Percentiles rank a stretch among this genome's conserved stretches.
phyloP scores from a whole-genome alignment of 2,329 filamentous ascomycete species.

The Cryphonectria radicalis region DNA sequence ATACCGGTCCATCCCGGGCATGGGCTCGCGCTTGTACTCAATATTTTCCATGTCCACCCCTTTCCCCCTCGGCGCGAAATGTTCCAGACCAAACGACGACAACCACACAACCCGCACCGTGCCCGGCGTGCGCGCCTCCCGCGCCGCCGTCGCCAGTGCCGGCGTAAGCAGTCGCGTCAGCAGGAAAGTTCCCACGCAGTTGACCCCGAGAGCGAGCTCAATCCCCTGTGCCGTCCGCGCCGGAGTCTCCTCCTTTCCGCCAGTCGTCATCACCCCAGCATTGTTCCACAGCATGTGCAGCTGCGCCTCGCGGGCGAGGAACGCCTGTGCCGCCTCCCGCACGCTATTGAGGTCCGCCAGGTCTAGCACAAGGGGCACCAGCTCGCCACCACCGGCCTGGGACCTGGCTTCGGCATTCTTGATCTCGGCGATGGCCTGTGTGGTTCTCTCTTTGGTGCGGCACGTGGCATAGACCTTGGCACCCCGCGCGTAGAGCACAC shows the following conservation, averaged over 20 bases:
- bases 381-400: neutral
- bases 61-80: neutral
- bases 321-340: neutral
- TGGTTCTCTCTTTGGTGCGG: neutral
- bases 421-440: neutral
- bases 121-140: neutral
- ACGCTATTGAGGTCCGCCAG: neutral
- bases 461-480: neutral
- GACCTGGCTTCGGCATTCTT: neutral
- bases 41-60: slow-evolving; percentile 2
- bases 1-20: slow-evolving; percentile 27
- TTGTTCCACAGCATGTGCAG: neutral
- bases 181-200: slow-evolving; percentile 19
- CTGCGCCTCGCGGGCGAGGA: neutral
- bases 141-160: slow-evolving; percentile 4
- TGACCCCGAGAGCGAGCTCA: slow-evolving; percentile 19
- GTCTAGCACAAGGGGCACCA: neutral
- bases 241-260: slow-evolving; percentile 40
- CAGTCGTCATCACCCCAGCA: neutral
- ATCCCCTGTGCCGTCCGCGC: slow-evolving; percentile 28
- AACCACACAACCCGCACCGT: slow-evolving; percentile 11
- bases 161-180: slow-evolving; percentile 20
- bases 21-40: neutral
- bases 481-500: slow-evolving; percentile 50
- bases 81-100: slow-evolving; percentile 6